phyloP scores from a whole-genome alignment of 1,284 basidiomycete genomes.

The Fomitopsis pinicola region DNA sequence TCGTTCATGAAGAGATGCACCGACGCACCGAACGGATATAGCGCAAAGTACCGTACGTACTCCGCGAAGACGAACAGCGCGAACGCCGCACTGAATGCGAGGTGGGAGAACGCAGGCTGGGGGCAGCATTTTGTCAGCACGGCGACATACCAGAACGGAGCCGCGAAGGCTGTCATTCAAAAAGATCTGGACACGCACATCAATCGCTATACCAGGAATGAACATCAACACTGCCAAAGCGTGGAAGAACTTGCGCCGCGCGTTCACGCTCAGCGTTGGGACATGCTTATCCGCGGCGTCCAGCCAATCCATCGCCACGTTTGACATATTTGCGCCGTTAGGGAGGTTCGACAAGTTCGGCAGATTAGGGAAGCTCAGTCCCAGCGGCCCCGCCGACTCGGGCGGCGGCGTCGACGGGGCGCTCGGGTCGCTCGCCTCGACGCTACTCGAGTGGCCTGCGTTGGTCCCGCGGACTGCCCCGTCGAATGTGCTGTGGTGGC shows the following conservation, averaged over 20 bases:
- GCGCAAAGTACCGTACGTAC: conserved; percentile 96
- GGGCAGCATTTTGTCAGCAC: neutral
- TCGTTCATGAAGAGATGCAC: conserved; percentile 98
- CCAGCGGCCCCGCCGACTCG: conserved; percentile 28
- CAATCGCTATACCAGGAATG: conserved; percentile 86
- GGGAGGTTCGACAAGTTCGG: conserved; percentile 45
- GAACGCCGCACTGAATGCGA: conserved; percentile 92
- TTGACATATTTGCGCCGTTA: conserved; percentile 39
- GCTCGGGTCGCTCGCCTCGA: conserved; percentile 22
- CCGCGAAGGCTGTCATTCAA: neutral
- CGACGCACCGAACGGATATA: conserved; percentile 92
- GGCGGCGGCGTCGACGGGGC: conserved; percentile 18
- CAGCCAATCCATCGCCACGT: conserved; percentile 76
- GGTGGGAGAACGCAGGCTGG: conserved; percentile 93
- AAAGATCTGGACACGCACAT: conserved; percentile 56
- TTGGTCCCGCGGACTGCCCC: conserved; percentile 8
- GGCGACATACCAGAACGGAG: neutral
- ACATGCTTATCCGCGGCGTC: conserved; percentile 86
- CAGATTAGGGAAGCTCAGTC: conserved; percentile 49
- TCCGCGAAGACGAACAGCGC: conserved; percentile 93
- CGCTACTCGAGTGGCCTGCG: conserved; percentile 4
- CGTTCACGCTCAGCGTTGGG: conserved; percentile 89
- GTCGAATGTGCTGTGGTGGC: conserved; percentile 12
- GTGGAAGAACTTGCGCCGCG: conserved; percentile 97
- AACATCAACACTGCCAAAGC: conserved; percentile 95